A percentile compares a stretch with the other conserved stretches of the same genome.
Evolutionary conservation across 2,329 filamentous ascomycete species (phyloP).

Genomic region (Nakataea oryzae): DNA sequence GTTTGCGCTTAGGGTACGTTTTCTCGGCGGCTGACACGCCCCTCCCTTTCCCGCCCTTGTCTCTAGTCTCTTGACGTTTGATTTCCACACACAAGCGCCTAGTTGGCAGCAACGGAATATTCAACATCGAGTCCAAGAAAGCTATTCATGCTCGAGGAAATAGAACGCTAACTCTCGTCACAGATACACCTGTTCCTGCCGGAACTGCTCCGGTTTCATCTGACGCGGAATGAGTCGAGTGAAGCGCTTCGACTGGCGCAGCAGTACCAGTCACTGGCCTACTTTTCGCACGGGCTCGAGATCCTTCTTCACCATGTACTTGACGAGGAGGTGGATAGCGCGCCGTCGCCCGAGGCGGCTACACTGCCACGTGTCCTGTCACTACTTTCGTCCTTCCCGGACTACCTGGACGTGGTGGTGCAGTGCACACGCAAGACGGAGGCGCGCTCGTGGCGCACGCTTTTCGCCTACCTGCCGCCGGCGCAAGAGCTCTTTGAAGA

Average conservation of each 20-base stretch:
- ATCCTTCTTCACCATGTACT: slow-evolving; percentile 86
- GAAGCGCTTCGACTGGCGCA: slow-evolving; percentile 74
- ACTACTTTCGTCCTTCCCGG: slow-evolving; percentile 60
- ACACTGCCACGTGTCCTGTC: slow-evolving; percentile 54
- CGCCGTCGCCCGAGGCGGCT: slow-evolving; percentile 51
- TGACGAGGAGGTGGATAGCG: slow-evolving; percentile 75
- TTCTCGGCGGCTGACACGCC: neutral
- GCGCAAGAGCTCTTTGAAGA: slow-evolving; percentile 90
- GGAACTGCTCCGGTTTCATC: slow-evolving; percentile 70
- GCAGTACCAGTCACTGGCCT: slow-evolving; percentile 77
- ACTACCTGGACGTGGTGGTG: slow-evolving; percentile 90
- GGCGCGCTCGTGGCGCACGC: slow-evolving; percentile 83
- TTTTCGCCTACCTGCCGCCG: slow-evolving; percentile 85
- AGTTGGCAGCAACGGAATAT: no score
- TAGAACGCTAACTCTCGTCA: neutral
- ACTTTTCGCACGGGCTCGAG: slow-evolving; percentile 89
- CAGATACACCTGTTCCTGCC: slow-evolving; percentile 90
- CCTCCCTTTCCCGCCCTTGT: no score
- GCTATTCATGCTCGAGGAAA: neutral
- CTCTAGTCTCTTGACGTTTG: no score
- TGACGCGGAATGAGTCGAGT: slow-evolving; percentile 65
- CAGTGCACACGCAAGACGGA: slow-evolving; percentile 98
- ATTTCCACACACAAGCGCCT: no score
- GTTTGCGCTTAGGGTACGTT: slow-evolving; percentile 71
- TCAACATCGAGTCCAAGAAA: no score